Evolutionary conservation across 2,329 filamentous ascomycete species (phyloP).

Genomic region (Cladosporium phlei): DNA sequence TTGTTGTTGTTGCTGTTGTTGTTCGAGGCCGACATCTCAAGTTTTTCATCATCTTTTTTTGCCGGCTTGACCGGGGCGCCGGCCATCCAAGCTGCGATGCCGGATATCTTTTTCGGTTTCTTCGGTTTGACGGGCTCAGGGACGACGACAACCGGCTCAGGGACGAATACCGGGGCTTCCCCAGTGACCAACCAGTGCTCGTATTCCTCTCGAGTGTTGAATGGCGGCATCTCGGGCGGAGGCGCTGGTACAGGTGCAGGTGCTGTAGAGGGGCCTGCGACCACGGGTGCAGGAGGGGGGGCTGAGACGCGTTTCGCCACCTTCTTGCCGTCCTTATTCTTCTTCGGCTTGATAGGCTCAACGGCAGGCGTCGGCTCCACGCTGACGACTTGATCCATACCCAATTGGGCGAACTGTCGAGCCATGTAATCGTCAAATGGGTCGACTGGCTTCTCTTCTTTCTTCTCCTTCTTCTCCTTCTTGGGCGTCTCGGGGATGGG

Average conservation of each 20-base stretch:
- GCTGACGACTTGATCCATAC: too few relatives aligned
- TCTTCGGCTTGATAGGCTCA: not conserved
- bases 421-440: not conserved
- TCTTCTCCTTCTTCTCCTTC: conserved; percentile 16
- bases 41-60: conserved; percentile 23
- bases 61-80: conserved; percentile 16
- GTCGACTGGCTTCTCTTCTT: conserved; percentile 8
- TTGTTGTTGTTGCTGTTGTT: conserved; percentile 3
- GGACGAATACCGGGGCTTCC: not conserved
- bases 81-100: conserved; percentile 27
- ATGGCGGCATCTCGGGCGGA: not conserved
- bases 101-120: conserved; percentile 24
- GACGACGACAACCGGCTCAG: conserved; percentile 11
- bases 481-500: conserved; percentile 36
- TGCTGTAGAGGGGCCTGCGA: not conserved
- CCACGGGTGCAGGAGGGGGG: not conserved
- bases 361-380: not conserved
- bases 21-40: conserved; percentile 14
- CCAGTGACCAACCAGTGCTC: too few relatives aligned
- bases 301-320: conserved; percentile 3
- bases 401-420: conserved; percentile 13
- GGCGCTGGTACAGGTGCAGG: not conserved
- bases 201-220: too few relatives aligned
- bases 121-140: conserved; percentile 12
- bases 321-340: conserved; percentile 1